Conservation (phyloP, 2,329 filamentous ascomycete genomes). For the Nemania sp. region DNA sequence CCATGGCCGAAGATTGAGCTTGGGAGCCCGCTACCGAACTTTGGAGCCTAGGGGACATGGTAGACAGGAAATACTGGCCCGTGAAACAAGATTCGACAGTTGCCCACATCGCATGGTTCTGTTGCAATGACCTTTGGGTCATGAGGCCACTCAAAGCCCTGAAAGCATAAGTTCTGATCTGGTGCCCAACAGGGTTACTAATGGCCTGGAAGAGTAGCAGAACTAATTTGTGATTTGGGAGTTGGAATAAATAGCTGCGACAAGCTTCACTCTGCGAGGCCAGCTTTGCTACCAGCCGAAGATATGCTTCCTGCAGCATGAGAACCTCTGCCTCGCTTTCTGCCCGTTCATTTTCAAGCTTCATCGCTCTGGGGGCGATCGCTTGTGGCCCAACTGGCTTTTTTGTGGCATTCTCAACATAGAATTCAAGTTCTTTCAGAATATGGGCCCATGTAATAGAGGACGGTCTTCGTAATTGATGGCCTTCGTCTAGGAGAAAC, state of each 20-base stretch:
- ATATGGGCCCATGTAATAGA: conserved; percentile 94
- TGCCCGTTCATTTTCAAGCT: conserved; percentile 66
- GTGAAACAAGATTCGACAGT: conserved; percentile 79
- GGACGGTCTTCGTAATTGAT: conserved; percentile 75
- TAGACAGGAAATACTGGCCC: conserved; percentile 51
- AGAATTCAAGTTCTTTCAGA: conserved; percentile 85
- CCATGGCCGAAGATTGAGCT: conserved; percentile 47
- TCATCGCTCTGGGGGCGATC: conserved; percentile 59
- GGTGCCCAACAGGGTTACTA: conserved; percentile 73
- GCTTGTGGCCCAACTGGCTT: conserved; percentile 62
- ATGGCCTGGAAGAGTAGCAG: conserved; percentile 78
- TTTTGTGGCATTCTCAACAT: conserved; percentile 76
- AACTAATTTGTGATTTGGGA: conserved; percentile 67
- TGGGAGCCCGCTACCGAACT: conserved; percentile 40
- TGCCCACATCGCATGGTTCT: conserved; percentile 77
- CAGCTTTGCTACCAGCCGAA: conserved; percentile 83
- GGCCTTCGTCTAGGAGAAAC: conserved; percentile 85
- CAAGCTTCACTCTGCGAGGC: conserved; percentile 73
- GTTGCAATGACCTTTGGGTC: conserved; percentile 68
- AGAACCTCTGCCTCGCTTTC: conserved; percentile 87
- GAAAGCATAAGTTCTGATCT: conserved; percentile 83
- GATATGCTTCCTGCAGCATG: conserved; percentile 95
- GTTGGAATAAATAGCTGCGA: conserved; percentile 72
- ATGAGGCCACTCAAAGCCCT: conserved; percentile 75
- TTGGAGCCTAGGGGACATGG: conserved; percentile 31